Evolutionary conservation across 106 monocot species (phyloP).

Genomic region (Apostasia shenzhenica): DNA sequence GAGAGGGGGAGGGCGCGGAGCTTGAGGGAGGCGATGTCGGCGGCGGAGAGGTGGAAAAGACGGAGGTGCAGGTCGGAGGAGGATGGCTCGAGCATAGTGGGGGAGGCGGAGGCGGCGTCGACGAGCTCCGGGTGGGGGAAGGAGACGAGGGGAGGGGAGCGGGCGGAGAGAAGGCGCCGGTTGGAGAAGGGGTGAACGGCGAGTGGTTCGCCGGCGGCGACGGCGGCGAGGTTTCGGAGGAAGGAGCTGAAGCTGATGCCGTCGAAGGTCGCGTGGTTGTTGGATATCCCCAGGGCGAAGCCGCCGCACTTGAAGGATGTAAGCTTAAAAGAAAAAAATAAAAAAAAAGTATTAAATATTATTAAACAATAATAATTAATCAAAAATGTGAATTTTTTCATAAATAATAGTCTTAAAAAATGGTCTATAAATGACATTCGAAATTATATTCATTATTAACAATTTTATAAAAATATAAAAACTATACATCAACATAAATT

Average conservation of each 20-base stretch:
- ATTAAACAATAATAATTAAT: not conserved
- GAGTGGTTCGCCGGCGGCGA: constrained; percentile 13
- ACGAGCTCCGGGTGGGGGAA: constrained; percentile 43
- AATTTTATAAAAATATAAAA: too few relatives aligned
- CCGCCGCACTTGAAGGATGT: constrained; percentile 54
- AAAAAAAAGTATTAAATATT: not conserved
- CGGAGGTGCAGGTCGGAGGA: constrained; percentile 8
- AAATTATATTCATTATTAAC: too few relatives aligned
- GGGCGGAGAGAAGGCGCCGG: constrained; percentile 34
- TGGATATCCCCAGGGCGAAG: constrained; percentile 33
- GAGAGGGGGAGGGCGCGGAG: not conserved
- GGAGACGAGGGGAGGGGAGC: constrained; percentile 35
- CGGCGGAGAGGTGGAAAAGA: constrained; percentile 25
- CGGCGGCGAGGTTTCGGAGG: constrained; percentile 41
- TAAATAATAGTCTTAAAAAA: too few relatives aligned
- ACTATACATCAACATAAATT: too few relatives aligned
- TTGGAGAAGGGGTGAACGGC: constrained; percentile 19
- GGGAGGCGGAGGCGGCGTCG: not conserved
- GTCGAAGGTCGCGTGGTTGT: constrained; percentile 47
- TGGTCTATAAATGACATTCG: too few relatives aligned
- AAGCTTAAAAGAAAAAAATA: constrained; percentile 12
- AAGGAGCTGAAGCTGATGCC: constrained; percentile 26
- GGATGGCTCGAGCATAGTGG: not conserved
- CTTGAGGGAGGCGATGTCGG: constrained; percentile 33
- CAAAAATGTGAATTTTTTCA: too few relatives aligned